Evolutionary conservation across 1,284 basidiomycete genomes (phyloP).

Genomic region (Moesziomyces sp.): DNA sequence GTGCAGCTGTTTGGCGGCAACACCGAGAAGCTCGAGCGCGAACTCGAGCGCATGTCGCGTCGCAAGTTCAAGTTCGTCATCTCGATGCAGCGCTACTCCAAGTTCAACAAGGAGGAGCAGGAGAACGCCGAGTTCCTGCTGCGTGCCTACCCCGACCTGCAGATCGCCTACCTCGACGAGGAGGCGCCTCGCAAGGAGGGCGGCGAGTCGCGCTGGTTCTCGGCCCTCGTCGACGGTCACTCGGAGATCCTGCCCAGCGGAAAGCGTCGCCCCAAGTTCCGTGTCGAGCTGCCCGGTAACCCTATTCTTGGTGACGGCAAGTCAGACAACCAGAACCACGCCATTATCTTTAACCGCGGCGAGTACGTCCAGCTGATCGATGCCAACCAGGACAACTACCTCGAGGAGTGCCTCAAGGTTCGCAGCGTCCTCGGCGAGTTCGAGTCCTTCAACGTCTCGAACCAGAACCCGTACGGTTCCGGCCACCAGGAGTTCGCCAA

Average conservation of each 20-base stretch:
- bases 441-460: constrained; percentile 88
- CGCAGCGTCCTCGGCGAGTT: constrained; percentile 98
- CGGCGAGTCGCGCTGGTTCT: constrained; percentile 93
- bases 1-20: constrained; percentile 97
- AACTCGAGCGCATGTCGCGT: constrained; percentile 95
- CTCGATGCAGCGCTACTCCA: constrained; percentile 99
- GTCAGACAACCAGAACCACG: constrained; percentile 99
- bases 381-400: constrained; percentile 99
- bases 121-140: constrained; percentile 98
- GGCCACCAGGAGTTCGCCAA: constrained; percentile 75
- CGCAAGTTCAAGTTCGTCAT: constrained; percentile 99
- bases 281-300: constrained; percentile 97
- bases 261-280: constrained; percentile 92
- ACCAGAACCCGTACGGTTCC: constrained; percentile 90
- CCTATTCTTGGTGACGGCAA: constrained; percentile 99
- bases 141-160: constrained; percentile 97
- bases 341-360: constrained; percentile 98
- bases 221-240: constrained; percentile 95
- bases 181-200: constrained; percentile 91
- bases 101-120: constrained; percentile 99
- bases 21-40: constrained; percentile 94
- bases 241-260: constrained; percentile 93
- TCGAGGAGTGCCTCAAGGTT: constrained; percentile 99
- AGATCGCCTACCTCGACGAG: constrained; percentile 98
- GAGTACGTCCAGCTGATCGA: constrained; percentile 99